Conservation (phyloP, 805 yeast genomes). For the Yarrowia sp. region DNA sequence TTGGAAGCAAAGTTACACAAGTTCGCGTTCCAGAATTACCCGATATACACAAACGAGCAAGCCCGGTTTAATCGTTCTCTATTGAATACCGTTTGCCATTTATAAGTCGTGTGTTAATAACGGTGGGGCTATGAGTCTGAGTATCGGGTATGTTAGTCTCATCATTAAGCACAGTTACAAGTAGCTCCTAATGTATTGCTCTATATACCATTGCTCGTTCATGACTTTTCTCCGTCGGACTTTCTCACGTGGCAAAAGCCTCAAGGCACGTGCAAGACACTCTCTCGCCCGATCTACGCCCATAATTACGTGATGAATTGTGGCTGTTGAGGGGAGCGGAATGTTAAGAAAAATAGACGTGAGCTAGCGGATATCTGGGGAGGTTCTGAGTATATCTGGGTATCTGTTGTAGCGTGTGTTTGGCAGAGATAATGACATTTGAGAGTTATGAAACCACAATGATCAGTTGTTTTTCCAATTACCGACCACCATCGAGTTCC, state of each 20-base stretch:
- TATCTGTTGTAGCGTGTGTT: no score
- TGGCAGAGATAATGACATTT: no score
- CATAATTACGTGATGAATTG: constrained; percentile 2
- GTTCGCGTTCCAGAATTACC: no score
- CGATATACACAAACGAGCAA: no score
- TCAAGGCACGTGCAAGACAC: not conserved
- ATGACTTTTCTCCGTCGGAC: not conserved
- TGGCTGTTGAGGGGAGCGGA: not conserved
- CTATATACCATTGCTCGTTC: not conserved
- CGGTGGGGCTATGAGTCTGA: no score
- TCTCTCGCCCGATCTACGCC: not conserved
- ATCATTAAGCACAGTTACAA: no score
- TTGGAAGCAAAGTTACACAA: not conserved
- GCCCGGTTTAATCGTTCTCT: no score
- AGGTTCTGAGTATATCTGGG: not conserved
- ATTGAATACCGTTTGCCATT: no score
- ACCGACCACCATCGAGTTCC: not conserved
- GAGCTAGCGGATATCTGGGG: not conserved
- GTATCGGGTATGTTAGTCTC: no score
- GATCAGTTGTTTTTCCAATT: not conserved
- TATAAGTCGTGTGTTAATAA: no score
- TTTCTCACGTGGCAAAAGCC: not conserved
- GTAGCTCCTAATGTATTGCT: no score
- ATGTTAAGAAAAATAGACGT: not conserved
- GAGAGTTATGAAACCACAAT: no score